These are phyloP conservation scores for Arthroderma sp. DNA, from an alignment of 2,329 filamentous ascomycete species.

Conservation along the genomic window DNA sequence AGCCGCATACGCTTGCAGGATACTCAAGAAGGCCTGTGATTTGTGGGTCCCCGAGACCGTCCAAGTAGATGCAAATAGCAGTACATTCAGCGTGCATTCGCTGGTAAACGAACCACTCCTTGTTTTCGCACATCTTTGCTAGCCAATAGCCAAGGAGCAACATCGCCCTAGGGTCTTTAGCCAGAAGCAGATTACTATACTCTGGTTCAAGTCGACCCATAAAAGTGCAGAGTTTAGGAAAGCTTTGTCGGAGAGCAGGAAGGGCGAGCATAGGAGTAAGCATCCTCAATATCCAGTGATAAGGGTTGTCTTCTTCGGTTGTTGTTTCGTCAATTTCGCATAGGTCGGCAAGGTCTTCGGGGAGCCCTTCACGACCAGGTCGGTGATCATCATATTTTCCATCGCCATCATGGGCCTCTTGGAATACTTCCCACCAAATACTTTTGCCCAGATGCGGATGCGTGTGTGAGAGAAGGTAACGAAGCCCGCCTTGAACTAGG, in stretches of 20 bases:
- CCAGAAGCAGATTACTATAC: constrained; percentile 18
- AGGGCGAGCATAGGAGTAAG: constrained; percentile 21
- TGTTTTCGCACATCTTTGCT: constrained; percentile 16
- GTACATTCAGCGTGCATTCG: constrained; percentile 22
- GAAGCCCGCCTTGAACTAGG: constrained; percentile 21
- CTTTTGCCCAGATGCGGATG: constrained; percentile 17
- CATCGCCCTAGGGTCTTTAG: constrained; percentile 21
- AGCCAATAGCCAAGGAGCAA: constrained; percentile 25
- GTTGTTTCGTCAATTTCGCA: constrained; percentile 21
- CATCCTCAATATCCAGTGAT: constrained; percentile 24
- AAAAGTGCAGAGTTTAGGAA: constrained; percentile 18
- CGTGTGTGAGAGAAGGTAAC: constrained; percentile 18
- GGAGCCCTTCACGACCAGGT: constrained; percentile 17
- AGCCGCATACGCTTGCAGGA: constrained; percentile 22
- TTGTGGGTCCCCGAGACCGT: constrained; percentile 17
- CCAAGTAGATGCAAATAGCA: constrained; percentile 26
- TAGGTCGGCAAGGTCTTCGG: constrained; percentile 21
- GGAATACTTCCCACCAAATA: constrained; percentile 24
- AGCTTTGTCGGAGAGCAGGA: constrained; percentile 14
- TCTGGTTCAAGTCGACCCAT: constrained; percentile 22
- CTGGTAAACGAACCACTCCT: constrained; percentile 20
- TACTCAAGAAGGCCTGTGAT: constrained; percentile 20
- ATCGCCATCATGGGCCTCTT: constrained; percentile 14
- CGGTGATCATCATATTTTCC: constrained; percentile 18
- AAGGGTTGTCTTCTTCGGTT: constrained; percentile 21